Evolutionary conservation across 2,329 filamentous ascomycete species (phyloP).

Genomic region (Mycosphaerelloides madeirae): DNA sequence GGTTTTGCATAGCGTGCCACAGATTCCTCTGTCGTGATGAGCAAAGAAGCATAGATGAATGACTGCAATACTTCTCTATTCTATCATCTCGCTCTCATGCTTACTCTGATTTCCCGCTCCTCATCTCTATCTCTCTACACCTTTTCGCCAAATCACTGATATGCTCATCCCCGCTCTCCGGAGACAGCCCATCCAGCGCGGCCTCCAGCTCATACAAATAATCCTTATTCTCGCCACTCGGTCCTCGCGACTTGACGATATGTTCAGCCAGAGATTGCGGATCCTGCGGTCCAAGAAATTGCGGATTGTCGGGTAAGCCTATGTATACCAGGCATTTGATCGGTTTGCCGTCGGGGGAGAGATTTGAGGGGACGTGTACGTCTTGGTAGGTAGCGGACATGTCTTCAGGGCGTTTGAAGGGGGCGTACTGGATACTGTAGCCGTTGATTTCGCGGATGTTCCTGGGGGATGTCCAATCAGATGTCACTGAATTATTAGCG

Average conservation of each 20-base stretch:
- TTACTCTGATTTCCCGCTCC: slow-evolving; percentile 3
- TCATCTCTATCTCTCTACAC: slow-evolving; percentile 59
- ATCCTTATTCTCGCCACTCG: slow-evolving; percentile 84
- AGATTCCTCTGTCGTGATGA: not conserved
- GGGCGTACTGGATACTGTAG: slow-evolving; percentile 87
- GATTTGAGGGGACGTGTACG: slow-evolving; percentile 33
- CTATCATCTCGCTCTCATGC: not conserved
- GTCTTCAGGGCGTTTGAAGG: slow-evolving; percentile 54
- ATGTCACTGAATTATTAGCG: too few species aligned
- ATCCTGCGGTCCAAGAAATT: slow-evolving; percentile 82
- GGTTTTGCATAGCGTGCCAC: not conserved
- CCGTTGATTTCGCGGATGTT: slow-evolving; percentile 97
- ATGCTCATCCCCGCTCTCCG: slow-evolving; percentile 76
- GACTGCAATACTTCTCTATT: not conserved
- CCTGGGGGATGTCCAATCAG: too few species aligned
- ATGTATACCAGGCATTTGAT: slow-evolving; percentile 78
- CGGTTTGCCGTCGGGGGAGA: slow-evolving; percentile 23
- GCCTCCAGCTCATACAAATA: slow-evolving; percentile 78
- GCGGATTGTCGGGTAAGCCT: slow-evolving; percentile 84
- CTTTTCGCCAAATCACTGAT: slow-evolving; percentile 73
- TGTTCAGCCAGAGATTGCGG: slow-evolving; percentile 72
- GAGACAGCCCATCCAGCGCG: slow-evolving; percentile 66
- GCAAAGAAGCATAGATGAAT: not conserved
- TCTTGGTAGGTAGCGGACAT: slow-evolving; percentile 47
- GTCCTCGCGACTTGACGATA: slow-evolving; percentile 70